Base-by-base conservation (phyloP, 495 filamentous ascomycete species). In the Aspergillus ostianus region DNA sequence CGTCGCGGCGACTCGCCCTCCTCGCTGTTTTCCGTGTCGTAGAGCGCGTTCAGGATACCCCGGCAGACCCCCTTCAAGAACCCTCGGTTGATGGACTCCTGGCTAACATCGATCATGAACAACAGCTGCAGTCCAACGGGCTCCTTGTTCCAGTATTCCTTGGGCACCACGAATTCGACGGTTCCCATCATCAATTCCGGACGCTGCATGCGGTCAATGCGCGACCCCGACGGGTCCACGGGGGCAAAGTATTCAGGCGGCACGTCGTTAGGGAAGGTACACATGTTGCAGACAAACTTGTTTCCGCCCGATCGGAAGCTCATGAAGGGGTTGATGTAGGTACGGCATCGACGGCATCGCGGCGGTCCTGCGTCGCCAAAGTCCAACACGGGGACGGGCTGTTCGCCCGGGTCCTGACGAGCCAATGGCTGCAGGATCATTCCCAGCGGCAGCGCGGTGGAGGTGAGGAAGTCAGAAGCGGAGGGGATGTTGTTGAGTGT, bases 311-410 rank as follows among this genome's bases (percentile, higher is more conserved):
- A 90, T 51, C 87, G 83, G 80, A 99, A 99, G 57, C 89, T 89
- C 94, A 98, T 97, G 72, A 98, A 99, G 12, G 94, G 94, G 68
- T 99, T 99, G 74, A 99, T 96, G 72, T 99, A 99, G 15, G 94
- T 89, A 67, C 94, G 80, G 76, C 94, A 99, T 75, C 94, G 83
- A 67, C 92, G 85, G 75, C 94, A 99, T 66, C 94, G 85, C 13
- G 95, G 94, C 44, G 94, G 94, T 1, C 94, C 94, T 46, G 78
- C 74, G 55, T 97, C 93, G 46, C 94, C 94, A 77, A 97, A 99
- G 78, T 98, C 94, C 41, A 99, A 80, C 2, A 98, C 89, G 2
- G 94, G 94, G 55, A 98, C 90, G 5, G 90, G 84, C 63, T 88
- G 81, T 73, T 98, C 94, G 45, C 93, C 94, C 2, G 90, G 80